Evolutionary conservation across 352 stramenopile species (phyloP), one percentile per base, ranked within the genome.

Genomic region (Globisporangium recalcitrans): DNA sequence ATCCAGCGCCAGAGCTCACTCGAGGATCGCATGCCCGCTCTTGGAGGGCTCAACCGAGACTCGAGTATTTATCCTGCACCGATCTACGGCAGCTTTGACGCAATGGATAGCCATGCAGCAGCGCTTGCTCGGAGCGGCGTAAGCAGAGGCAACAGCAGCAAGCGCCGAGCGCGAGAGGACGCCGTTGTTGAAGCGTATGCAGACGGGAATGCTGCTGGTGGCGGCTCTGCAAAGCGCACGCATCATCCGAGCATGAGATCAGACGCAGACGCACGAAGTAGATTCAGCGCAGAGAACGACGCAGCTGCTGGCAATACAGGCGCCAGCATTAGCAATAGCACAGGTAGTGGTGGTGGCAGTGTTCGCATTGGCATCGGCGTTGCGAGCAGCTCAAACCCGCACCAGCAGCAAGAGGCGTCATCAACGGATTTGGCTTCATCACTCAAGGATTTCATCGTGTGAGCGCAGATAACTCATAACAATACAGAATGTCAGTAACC

Each of bases 31-130:
- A 62, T 67, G 29, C 61, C 61, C 11, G 22, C 52, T n/a, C 44
- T 67, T 10, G 26, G 44, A 13, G 61, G 38, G 4, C 53, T 67
- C 19, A 67, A 67, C 26, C 61, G 61, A 40, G 61, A 67, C 26
- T 53, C 61, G 5, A 67, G 42, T 38, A 67, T 67, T 22, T 57
- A 67, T 26, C 61, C 61, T 3, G 61, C 61, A 6, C 52, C 53
- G 16, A 24, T 51, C 19, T 36, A 52, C n/a, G 26, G 29, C 19
- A 58, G 47, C 19, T 3, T 24, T 11, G 26, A 34, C 14, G 27
- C n/a, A 40, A 9, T n/a, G 26, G 52, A 42, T 2, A 26, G 10
- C 16, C 8, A 21, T 9, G 36, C 19, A 8, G 54, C 24, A n/a
- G 36, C 38, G 16, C 11, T 24, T 1, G 19, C 14, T 27, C 16